These are phyloP conservation scores for Spinellus fusiger DNA, from an alignment of 192 early-diverging fungal species.

Conservation along the genomic window DNA sequence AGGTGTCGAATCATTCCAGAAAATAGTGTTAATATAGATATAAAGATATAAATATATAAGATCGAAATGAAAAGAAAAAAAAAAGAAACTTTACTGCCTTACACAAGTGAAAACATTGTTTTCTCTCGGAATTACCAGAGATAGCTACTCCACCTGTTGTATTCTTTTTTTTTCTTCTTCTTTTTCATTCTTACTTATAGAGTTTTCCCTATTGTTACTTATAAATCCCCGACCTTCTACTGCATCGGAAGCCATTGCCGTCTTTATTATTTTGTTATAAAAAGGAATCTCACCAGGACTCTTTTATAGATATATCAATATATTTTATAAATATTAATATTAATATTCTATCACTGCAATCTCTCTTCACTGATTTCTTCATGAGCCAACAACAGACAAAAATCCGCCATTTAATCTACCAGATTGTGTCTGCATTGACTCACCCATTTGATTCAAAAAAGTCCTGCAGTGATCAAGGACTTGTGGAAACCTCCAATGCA, in stretches of 20 bases:
- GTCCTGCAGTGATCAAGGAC: background rate
- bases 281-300: too few species aligned
- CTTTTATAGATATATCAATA: too few species aligned
- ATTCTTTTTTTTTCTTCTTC: too few species aligned
- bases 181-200: too few species aligned
- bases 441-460: background rate
- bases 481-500: background rate
- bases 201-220: too few species aligned
- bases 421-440: background rate
- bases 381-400: background rate
- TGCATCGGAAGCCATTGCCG: too few species aligned
- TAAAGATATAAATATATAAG: background rate
- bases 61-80: background rate
- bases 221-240: too few species aligned
- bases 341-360: background rate
- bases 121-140: background rate
- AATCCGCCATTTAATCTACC: background rate
- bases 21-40: too few species aligned
- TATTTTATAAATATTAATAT: background rate
- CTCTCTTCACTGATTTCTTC: background rate
- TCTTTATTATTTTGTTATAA: too few species aligned
- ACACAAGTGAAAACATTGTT: background rate
- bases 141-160: background rate
- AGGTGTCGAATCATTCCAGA: too few species aligned
- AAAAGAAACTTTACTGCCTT: background rate